Evolutionary conservation across 208 protist genomes (phyloP).

Genomic region (Crithidia mellificae): DNA sequence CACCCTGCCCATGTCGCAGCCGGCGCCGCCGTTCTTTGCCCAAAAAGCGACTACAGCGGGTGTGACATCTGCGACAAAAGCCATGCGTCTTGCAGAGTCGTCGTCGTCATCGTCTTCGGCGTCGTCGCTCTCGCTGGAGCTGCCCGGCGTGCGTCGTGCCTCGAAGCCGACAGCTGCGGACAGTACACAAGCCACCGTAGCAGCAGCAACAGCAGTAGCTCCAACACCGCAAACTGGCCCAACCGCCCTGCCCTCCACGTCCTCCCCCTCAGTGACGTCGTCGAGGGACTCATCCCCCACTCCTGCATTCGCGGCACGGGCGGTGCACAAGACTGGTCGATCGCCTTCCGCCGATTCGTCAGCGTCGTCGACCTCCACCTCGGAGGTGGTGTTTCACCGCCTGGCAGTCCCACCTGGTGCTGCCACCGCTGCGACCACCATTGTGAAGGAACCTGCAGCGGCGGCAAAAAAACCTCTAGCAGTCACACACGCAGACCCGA

Average conservation of each 20-base stretch:
- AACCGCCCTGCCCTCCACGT: neutral
- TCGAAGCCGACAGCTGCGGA: neutral
- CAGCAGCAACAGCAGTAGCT: neutral
- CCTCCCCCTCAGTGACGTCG: constrained; percentile 9
- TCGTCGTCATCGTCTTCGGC: constrained; percentile 31
- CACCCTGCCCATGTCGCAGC: constrained; percentile 1
- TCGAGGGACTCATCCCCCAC: neutral
- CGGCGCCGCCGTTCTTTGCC: constrained; percentile 24
- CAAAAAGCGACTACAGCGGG: neutral
- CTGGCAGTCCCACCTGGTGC: neutral
- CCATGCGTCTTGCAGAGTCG: constrained; percentile 9
- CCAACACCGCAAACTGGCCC: too few species aligned
- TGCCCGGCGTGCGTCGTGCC: neutral
- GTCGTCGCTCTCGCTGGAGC: constrained; percentile 6
- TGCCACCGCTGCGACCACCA: neutral
- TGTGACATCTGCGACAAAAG: neutral
- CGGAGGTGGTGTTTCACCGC: constrained; percentile 14
- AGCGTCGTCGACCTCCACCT: constrained; percentile 14
- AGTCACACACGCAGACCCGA: too few species aligned
- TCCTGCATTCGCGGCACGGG: neutral
- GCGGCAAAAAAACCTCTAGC: too few species aligned
- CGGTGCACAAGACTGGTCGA: neutral
- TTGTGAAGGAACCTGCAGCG: neutral
- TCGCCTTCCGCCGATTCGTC: constrained; percentile 10
- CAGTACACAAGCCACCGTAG: neutral